Base-by-base conservation (phyloP, 495 filamentous ascomycete species). In the Platismatia glauca region DNA sequence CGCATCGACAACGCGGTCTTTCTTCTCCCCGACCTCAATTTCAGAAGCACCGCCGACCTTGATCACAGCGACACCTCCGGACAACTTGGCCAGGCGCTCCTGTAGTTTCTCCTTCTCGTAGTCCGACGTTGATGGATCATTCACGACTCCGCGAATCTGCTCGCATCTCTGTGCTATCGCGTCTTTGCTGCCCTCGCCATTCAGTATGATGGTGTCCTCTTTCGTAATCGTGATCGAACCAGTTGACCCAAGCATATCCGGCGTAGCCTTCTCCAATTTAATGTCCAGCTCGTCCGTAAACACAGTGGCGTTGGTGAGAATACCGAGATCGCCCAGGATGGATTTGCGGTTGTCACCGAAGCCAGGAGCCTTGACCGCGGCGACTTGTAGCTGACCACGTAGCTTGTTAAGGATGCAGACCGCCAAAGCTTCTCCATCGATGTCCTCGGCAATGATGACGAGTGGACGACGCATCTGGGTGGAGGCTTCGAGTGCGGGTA, bases 71-170 rank as follows among this genome's bases (percentile, higher is more conserved):
- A 98, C 94, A 84, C 94, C 94, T 60, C 94, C 94, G 55, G 94
- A 97, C 68, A 98, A 90, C 87, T 98, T 98, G 68, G 94, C 94
- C 58, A 97, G 89, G 79, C 94, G 94, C 80, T 98, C 94, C 78
- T 97, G 94, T 61, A 98, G 89, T 85, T 98, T 98, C 86, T 98
- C 94, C 82, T 96, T 97, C 84, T 98, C 94, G 79, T 98, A 97
- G 70, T 97, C 95, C 64, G 91, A 95, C 64, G 94, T 97, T 64
- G 82, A 84, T 35, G 94, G 86, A 80, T 97, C 94, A 66, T 77
- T 81, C 86, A 97, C 96, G 77, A 96, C 91, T 67, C 91, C 91
- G 70, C 94, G 93, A 80, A 98, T 98, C 79, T 97, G 94, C 78
- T 98, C 94, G 78, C 93, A 97, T 71, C 94, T 89, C 80, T 97